Base-by-base conservation (phyloP, 2,329 filamentous ascomycete genomes). In the Clarireedia sp. region DNA sequence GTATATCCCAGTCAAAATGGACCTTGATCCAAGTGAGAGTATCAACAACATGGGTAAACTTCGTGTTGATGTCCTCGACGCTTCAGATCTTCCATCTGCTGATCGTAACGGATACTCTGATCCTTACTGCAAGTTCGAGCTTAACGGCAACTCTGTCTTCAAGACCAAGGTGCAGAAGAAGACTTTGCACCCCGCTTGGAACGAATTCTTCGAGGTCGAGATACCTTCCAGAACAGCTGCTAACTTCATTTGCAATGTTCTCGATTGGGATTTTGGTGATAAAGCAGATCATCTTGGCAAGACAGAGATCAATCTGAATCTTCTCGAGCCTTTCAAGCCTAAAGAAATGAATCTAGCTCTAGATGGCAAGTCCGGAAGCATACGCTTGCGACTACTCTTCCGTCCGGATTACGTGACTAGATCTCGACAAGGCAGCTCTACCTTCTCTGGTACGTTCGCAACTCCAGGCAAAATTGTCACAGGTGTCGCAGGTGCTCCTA, bases 31-130 rank as follows among this genome's bases (percentile, higher is more conserved):
- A 0, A 90, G 85, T 65, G 94, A 99, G 73, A 96, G 90, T 67
- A 96, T 99, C 78, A 97, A 96, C 81, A 99, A 99, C 73, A 95
- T 96, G 83, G 94, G 94, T 57, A 91, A 85, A 57, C 83, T 99
- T 21, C 88, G 91, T 19, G 89, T 99, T n/a, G 90, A 97, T 66
- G 80, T 99, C 17, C 75, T 97, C 38, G 90, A 96, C 70, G 94
- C 86, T 17, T 75, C 81, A 8, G 86, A 96, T 57, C 80, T 99
- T n/a, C 94, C 94, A 7, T 85, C 94, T 1, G 92, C 92, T 26
- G 94, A 99, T 67, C 85, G 90, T 36, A 99, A 99, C 68, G 94
- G 94, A 63, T 97, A 87, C 79, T 96, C 90, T 65, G 94, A 99
- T 67, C 94, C 94, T 4, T 99, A 92, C 76, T 95, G 89, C 80